Evolutionary conservation across 2,329 filamentous ascomycete genomes (phyloP).

Genomic region (Aphanocladium album): DNA sequence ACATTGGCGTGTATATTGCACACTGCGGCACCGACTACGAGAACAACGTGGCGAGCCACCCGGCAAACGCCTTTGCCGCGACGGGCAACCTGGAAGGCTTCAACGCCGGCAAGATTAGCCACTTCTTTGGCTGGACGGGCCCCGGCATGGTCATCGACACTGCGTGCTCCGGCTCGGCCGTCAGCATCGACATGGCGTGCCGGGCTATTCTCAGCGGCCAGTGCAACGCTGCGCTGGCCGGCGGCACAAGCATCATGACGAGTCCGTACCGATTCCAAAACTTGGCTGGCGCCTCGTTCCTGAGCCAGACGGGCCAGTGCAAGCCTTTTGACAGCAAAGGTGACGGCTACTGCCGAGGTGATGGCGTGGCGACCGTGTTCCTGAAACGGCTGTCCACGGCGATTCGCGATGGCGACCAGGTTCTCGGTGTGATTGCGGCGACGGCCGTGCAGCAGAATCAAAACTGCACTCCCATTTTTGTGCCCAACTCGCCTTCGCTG

Average conservation of each 20-base stretch:
- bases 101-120: slow-evolving; percentile 28
- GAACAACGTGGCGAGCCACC: slow-evolving; percentile 32
- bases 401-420: slow-evolving; percentile 39
- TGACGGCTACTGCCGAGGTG: slow-evolving; percentile 49
- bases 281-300: slow-evolving; percentile 21
- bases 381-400: slow-evolving; percentile 45
- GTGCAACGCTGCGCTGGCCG: slow-evolving; percentile 29
- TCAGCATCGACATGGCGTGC: slow-evolving; percentile 29
- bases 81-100: slow-evolving; percentile 32
- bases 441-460: slow-evolving; percentile 39
- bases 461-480: slow-evolving; percentile 34
- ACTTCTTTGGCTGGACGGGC: slow-evolving; percentile 35
- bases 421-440: slow-evolving; percentile 35
- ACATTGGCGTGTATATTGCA: slow-evolving; percentile 24
- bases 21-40: slow-evolving; percentile 34
- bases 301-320: slow-evolving; percentile 27
- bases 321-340: slow-evolving; percentile 32
- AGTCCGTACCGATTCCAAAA: slow-evolving; percentile 21
- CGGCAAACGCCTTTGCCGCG: slow-evolving; percentile 31
- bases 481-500: slow-evolving; percentile 26
- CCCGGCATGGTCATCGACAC: slow-evolving; percentile 33
- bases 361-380: slow-evolving; percentile 40
- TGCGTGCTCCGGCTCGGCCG: slow-evolving; percentile 31
- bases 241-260: slow-evolving; percentile 36
- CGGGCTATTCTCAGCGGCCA: slow-evolving; percentile 26